Base-by-base conservation (phyloP, 768 basidiomycete genomes). In the Suillus alpinus region DNA sequence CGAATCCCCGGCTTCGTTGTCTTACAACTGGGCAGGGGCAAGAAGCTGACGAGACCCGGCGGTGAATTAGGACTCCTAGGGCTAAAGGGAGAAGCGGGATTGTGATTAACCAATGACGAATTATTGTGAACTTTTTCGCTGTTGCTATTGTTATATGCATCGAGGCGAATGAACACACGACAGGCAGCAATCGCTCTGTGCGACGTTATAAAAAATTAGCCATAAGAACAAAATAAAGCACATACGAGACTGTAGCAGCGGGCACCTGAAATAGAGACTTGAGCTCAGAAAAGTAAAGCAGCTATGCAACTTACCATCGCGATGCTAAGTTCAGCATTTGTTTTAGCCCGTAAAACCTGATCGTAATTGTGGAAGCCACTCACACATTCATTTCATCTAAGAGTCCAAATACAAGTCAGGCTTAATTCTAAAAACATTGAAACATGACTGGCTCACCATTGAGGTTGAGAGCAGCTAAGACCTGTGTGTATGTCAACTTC, bases 81-180 rank as follows among this genome's bases (percentile, higher is more conserved):
- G 29, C 37, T 13, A 29, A 59, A 12, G 32, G 59, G 20, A 31
- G 56, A n/a, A 4, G 16, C 34, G 29, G 34, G 20, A 44, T 58
- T 23, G 23, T 58, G 57, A 41, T 60, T 26, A 34, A 29, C 20
- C 29, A 18, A 20, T 5, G 26, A 12, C 37, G 29, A 55, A 56
- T 67, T 55, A 18, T 55, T 55, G 37, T 13, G 53, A 39, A 7
- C 26, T 16, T 39, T 39, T 7, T 40, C 34, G 23, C 39, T 9
- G 16, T 26, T 26, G 52, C 52, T 59, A 66, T 74, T 46, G 64
- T 75, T 81, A 64, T 83, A 86, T 57, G 86, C 85, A 40, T 83
- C 79, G 26, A 90, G 76, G 61, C 86, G 80, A 69, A 88, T 86
- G 49, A 89, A 88, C 32, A 86, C 82, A 47, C 88, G 82, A 69